phyloP scores from a whole-genome alignment of 2,329 filamentous ascomycete genomes.

The Ophiosphaerella korrae region DNA sequence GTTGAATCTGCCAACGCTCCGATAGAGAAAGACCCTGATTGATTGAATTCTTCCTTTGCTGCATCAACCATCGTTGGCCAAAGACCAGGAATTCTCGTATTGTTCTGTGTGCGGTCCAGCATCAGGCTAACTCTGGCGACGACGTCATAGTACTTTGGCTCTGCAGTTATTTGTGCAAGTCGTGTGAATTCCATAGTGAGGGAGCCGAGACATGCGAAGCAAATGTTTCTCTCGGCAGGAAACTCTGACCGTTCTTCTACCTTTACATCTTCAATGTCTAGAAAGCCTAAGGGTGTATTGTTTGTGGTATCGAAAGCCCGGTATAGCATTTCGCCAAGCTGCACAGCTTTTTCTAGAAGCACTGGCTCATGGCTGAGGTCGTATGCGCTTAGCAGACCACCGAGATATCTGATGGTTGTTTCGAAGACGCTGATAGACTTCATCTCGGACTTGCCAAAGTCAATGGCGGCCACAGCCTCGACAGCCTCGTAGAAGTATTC shows the following conservation, averaged over 20 bases:
- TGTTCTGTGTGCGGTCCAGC: slow-evolving; percentile 38
- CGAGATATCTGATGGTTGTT: slow-evolving; percentile 53
- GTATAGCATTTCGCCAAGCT: slow-evolving; percentile 51
- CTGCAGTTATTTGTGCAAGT: slow-evolving; percentile 42
- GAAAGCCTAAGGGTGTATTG: slow-evolving; percentile 52
- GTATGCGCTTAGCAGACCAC: slow-evolving; percentile 45
- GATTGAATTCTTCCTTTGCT: slow-evolving; percentile 31
- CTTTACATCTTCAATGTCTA: slow-evolving; percentile 47
- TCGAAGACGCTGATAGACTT: slow-evolving; percentile 57
- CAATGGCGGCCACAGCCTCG: slow-evolving; percentile 50
- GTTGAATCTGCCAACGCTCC: slow-evolving; percentile 47
- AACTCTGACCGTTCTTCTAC: slow-evolving; percentile 29
- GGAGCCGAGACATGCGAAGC: slow-evolving; percentile 55
- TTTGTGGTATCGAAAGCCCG: slow-evolving; percentile 55
- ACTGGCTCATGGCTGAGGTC: slow-evolving; percentile 43
- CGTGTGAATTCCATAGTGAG: slow-evolving; percentile 50
- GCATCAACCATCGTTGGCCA: slow-evolving; percentile 49
- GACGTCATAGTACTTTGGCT: slow-evolving; percentile 46
- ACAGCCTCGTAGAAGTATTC: slow-evolving; percentile 56
- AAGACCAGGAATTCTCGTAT: slow-evolving; percentile 42
- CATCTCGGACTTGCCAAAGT: slow-evolving; percentile 49
- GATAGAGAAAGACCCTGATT: slow-evolving; percentile 38
- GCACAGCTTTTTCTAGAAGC: slow-evolving; percentile 44
- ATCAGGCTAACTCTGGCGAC: slow-evolving; percentile 41
- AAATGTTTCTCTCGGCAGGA: slow-evolving; percentile 46